These are phyloP conservation scores for Fimicolochytrium jonesii DNA, from an alignment of 192 early-diverging fungal species.

Conservation along the genomic window DNA sequence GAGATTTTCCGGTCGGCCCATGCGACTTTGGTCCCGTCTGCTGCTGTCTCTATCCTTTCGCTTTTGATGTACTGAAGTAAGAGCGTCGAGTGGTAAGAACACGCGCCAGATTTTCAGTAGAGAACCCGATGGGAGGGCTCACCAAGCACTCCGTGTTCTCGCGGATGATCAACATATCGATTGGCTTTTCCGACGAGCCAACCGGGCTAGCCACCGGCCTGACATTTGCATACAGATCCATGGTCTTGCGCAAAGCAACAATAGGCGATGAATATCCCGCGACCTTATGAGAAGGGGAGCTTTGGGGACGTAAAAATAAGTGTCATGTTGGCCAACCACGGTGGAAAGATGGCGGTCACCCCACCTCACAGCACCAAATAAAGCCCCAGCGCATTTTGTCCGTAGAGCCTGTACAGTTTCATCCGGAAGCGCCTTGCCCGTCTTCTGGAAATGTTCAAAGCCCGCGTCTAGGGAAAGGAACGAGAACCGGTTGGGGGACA, in stretches of 20 bases:
- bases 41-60: constrained; percentile 63
- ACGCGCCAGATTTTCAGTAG: too few relatives aligned
- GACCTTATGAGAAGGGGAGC: constrained; percentile 97
- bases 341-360: too few relatives aligned
- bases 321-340: not conserved
- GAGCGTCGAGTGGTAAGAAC: too few relatives aligned
- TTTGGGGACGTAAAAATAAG: constrained; percentile 15
- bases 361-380: constrained; percentile 97
- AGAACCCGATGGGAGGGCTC: too few relatives aligned
- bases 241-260: constrained; percentile 88
- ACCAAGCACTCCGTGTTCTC: constrained; percentile 98
- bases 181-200: constrained; percentile 60
- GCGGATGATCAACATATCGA: constrained; percentile 96
- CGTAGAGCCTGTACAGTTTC: constrained; percentile 77
- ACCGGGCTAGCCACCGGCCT: constrained; percentile 80
- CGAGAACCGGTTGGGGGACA: constrained; percentile 55
- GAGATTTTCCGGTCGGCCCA: constrained; percentile 89
- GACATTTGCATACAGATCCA: constrained; percentile 97
- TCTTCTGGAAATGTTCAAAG: constrained; percentile 93
- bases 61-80: constrained; percentile 73
- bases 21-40: constrained; percentile 62
- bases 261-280: constrained; percentile 98
- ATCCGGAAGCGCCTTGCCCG: constrained; percentile 85
- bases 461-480: constrained; percentile 90
- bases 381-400: constrained; percentile 83